A percentile compares a stretch with the other conserved stretches of the same genome.
Evolutionary conservation across 768 basidiomycete species (phyloP).

Genomic region (Ephemerocybe angulata): DNA sequence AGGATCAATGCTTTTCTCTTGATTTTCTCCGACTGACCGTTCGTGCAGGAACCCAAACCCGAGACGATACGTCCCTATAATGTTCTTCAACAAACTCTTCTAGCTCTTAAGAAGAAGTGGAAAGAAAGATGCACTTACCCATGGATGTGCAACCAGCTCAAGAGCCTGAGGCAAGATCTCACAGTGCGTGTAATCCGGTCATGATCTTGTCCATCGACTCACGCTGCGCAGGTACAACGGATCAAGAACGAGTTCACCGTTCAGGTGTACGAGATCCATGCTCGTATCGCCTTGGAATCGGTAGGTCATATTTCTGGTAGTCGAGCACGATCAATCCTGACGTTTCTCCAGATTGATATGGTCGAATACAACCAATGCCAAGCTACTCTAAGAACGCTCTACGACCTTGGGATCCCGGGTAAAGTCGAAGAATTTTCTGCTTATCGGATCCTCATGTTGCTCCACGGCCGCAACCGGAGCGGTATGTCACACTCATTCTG

Average conservation of each 20-base stretch:
- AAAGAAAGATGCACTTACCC: constrained; percentile 68
- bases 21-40: constrained; percentile 7
- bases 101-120: constrained; percentile 87
- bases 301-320: too few relatives aligned
- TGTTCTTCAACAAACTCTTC: constrained; percentile 80
- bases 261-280: constrained; percentile 96
- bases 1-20: constrained; percentile 1
- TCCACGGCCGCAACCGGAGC: constrained; percentile 90
- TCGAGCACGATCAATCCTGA: too few relatives aligned
- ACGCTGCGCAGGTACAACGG: constrained; percentile 75
- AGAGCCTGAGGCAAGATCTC: constrained; percentile 94
- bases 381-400: constrained; percentile 81
- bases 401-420: constrained; percentile 90
- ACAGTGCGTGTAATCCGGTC: constrained; percentile 59
- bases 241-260: constrained; percentile 99
- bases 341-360: constrained; percentile 92
- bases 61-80: constrained; percentile 88
- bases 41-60: constrained; percentile 84
- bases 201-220: constrained; percentile 4
- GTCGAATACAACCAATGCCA: constrained; percentile 99
- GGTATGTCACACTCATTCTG: constrained; percentile 50
- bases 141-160: constrained; percentile 98
- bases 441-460: constrained; percentile 93
- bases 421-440: constrained; percentile 95
- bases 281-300: constrained; percentile 78